Evolutionary conservation across 2,329 filamentous ascomycete species (phyloP).

Genomic region (Metarhizium anisopliae): DNA sequence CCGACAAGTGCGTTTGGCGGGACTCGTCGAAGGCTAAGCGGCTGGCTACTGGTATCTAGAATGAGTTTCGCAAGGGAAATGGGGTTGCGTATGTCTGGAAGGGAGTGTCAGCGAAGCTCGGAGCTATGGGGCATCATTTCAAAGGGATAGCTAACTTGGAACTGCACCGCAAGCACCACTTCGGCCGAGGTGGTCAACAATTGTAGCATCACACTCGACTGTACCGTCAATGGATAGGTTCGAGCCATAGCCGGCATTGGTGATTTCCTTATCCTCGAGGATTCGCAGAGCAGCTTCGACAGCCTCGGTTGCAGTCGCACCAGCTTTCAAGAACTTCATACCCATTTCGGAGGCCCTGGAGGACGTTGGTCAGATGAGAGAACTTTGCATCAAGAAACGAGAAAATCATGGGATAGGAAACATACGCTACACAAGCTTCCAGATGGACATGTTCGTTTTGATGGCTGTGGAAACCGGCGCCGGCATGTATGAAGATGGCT

Average conservation of each 20-base stretch:
- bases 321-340: constrained; percentile 72
- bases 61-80: constrained; percentile 79
- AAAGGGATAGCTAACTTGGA: constrained; percentile 53
- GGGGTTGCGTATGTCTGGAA: constrained; percentile 82
- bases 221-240: constrained; percentile 84
- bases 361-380: neutral
- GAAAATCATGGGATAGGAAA: neutral
- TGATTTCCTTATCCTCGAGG: constrained; percentile 90
- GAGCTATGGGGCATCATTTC: too few species aligned
- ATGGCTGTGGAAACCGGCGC: constrained; percentile 85
- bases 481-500: constrained; percentile 91
- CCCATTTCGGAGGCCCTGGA: constrained; percentile 70
- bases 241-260: constrained; percentile 92
- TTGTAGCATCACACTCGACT: constrained; percentile 89
- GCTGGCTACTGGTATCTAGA: constrained; percentile 65
- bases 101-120: neutral
- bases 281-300: constrained; percentile 82
- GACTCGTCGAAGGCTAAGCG: constrained; percentile 77
- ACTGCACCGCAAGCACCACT: constrained; percentile 92
- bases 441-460: constrained; percentile 81
- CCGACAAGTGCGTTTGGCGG: constrained; percentile 89
- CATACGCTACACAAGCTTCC: constrained; percentile 80
- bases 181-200: constrained; percentile 83
- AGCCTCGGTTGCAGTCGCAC: constrained; percentile 75
- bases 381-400: neutral